These are phyloP conservation scores for Calonectria pauciramosa DNA, from an alignment of 2,329 filamentous ascomycete species.

Conservation along the genomic window DNA sequence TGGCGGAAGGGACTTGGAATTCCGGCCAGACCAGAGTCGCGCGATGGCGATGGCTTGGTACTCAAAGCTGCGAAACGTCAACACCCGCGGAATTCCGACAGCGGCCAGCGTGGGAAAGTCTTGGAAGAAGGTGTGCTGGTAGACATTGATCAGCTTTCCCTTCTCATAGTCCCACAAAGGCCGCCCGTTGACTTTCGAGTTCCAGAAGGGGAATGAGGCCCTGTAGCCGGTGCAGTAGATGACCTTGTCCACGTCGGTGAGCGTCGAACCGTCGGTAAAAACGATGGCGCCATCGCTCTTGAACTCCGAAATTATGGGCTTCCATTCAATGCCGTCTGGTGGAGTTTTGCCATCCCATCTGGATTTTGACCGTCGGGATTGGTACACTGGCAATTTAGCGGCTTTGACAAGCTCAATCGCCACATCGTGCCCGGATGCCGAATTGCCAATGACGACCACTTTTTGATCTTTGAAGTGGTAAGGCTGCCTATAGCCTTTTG, in stretches of 20 bases:
- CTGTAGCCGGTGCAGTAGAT: conserved; percentile 61
- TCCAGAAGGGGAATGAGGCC: conserved; percentile 64
- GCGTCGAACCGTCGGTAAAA: conserved; percentile 53
- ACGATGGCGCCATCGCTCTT: conserved; percentile 57
- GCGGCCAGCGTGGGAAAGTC: conserved; percentile 63
- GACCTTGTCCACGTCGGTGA: conserved; percentile 54
- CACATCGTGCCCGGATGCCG: conserved; percentile 59
- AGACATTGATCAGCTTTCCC: conserved; percentile 59
- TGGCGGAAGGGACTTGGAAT: conserved; percentile 54
- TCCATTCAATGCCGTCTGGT: conserved; percentile 65
- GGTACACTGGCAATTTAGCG: conserved; percentile 60
- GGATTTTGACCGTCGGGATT: conserved; percentile 63
- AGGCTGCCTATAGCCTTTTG: conserved; percentile 60
- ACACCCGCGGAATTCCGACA: conserved; percentile 64
- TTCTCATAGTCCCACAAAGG: conserved; percentile 64
- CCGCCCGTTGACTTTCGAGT: conserved; percentile 58
- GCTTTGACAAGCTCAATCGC: conserved; percentile 53
- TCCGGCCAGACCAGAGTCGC: conserved; percentile 60
- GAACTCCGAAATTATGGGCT: conserved; percentile 63
- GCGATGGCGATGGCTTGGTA: conserved; percentile 69
- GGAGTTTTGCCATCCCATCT: conserved; percentile 66
- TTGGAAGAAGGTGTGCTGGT: conserved; percentile 67
- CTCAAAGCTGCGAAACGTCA: conserved; percentile 68
- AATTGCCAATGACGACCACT: conserved; percentile 59
- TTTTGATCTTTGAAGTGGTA: conserved; percentile 49